Evolutionary conservation across 345 rosid genomes (phyloP).

Genomic region (Geranium rotundifolium): DNA sequence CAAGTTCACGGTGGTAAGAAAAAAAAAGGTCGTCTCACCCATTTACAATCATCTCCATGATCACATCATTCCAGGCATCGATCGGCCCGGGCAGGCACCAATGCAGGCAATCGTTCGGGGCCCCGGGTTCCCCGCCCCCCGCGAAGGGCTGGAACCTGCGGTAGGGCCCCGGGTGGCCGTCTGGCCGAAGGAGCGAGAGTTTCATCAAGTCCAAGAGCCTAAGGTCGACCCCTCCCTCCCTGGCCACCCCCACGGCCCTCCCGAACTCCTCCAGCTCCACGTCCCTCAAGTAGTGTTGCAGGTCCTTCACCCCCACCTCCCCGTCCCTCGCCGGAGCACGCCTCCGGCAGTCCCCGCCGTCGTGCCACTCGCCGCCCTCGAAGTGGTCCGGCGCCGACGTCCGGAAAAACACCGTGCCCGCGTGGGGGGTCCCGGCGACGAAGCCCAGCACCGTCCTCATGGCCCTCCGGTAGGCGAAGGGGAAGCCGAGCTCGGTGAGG

Average conservation of each 20-base stretch:
- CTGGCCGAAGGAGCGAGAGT: constrained; percentile 56
- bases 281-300: constrained; percentile 44
- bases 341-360: constrained; percentile 60
- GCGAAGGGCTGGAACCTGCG: constrained; percentile 59
- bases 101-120: constrained; percentile 87
- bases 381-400: constrained; percentile 91
- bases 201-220: constrained; percentile 68
- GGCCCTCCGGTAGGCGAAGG: constrained; percentile 54
- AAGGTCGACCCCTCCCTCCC: constrained; percentile 32
- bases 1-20: too few species aligned
- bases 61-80: constrained; percentile 76
- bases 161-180: constrained; percentile 93
- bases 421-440: constrained; percentile 36
- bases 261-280: constrained; percentile 52
- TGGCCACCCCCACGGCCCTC: constrained; percentile 35
- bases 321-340: constrained; percentile 55
- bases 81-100: constrained; percentile 99
- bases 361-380: constrained; percentile 88
- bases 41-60: constrained; percentile 45
- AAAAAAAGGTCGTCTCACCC: neutral
- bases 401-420: constrained; percentile 55
- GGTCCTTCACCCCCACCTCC: constrained; percentile 44
- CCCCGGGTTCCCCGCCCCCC: constrained; percentile 42
- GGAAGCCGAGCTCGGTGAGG: constrained; percentile 59
- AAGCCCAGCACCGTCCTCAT: constrained; percentile 46